These are phyloP conservation scores for Brassica juncea DNA, from an alignment of 345 rosid species.

Conservation along the genomic window DNA sequence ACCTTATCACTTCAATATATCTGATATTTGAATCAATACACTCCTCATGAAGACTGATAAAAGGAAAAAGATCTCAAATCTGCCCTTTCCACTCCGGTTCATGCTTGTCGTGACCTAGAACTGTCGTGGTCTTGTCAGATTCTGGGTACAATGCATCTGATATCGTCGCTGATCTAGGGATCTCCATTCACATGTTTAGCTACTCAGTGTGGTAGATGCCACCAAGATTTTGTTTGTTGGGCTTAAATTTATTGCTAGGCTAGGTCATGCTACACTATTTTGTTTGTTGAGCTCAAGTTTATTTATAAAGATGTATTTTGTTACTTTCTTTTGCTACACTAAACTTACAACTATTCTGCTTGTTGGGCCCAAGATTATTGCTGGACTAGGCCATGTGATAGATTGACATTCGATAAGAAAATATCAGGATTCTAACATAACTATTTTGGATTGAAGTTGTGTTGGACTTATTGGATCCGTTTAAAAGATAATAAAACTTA, in stretches of 20 bases:
- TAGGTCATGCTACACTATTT: neutral
- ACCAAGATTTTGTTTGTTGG: neutral
- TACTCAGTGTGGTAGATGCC: neutral
- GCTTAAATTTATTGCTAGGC: neutral
- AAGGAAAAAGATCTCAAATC: neutral
- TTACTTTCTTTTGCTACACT: slow-evolving; percentile 12
- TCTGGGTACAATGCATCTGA: slow-evolving; percentile 51
- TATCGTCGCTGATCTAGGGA: slow-evolving; percentile 44
- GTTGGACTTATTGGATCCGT: neutral
- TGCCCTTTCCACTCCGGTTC: slow-evolving; percentile 43
- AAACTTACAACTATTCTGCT: slow-evolving; percentile 2
- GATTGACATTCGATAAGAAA: neutral
- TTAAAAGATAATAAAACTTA: neutral
- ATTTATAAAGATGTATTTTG: neutral
- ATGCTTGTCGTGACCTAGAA: slow-evolving; percentile 34
- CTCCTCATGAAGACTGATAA: neutral
- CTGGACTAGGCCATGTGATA: slow-evolving; percentile 8
- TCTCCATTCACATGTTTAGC: slow-evolving; percentile 62
- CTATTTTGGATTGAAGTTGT: neutral
- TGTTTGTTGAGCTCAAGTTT: neutral
- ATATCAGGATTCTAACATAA: neutral
- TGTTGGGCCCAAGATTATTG: neutral
- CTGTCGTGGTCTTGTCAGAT: slow-evolving; percentile 32
- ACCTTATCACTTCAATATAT: neutral
- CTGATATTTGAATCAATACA: neutral